Percentiles rank a stretch among this genome's conserved stretches.
phyloP scores from a whole-genome alignment of 345 rosid species.

The Cardamine resedifolia region DNA sequence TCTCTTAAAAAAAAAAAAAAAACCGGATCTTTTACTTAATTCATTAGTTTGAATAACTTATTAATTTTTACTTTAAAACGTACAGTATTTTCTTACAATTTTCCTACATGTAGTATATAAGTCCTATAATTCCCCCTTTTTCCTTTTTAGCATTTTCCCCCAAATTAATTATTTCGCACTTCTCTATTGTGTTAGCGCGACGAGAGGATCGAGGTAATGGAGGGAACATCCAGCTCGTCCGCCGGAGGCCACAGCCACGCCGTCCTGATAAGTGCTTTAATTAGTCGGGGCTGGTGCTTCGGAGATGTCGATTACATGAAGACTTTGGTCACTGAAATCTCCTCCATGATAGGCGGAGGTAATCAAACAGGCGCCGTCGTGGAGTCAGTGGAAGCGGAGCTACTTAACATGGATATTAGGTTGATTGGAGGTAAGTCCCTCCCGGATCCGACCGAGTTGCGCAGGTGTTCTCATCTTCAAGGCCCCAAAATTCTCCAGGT shows the following conservation, averaged over 20 bases:
- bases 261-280: conserved; percentile 53
- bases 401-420: conserved; percentile 69
- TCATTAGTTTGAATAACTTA: background rate
- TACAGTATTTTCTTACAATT: background rate
- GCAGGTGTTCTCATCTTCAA: conserved; percentile 54
- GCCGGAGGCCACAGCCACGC: conserved; percentile 20
- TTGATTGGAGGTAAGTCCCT: conserved; percentile 66
- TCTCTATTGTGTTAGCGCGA: background rate
- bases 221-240: conserved; percentile 33
- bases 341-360: conserved; percentile 50
- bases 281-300: conserved; percentile 71
- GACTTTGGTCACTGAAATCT: conserved; percentile 41
- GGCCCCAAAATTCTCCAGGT: conserved; percentile 91
- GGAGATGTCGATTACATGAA: conserved; percentile 46
- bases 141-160: background rate
- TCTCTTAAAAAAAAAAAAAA: too few species aligned
- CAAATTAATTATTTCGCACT: background rate
- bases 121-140: background rate
- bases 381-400: conserved; percentile 65
- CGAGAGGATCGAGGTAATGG: conserved; percentile 27
- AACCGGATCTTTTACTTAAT: too few species aligned
- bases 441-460: conserved; percentile 48
- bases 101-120: too few species aligned
- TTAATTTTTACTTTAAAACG: background rate
- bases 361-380: conserved; percentile 44